Evolutionary conservation across 495 filamentous ascomycete species (phyloP).

Genomic region (Aspergillus haitiensis): DNA sequence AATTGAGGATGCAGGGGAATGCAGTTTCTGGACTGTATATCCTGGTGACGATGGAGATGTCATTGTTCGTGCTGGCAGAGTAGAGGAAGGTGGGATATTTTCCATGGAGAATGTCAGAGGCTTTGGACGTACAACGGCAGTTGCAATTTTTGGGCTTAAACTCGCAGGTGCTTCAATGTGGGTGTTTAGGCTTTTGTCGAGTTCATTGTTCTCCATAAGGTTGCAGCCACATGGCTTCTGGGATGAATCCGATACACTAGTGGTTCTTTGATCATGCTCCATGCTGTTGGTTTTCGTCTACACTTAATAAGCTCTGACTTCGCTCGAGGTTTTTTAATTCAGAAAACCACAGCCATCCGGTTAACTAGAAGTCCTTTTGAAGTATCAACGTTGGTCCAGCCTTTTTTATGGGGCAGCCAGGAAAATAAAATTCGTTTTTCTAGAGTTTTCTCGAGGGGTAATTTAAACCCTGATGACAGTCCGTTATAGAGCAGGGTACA

Average conservation of each 20-base stretch:
- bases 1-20: constrained; percentile 14
- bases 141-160: background rate
- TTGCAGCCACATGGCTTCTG: background rate
- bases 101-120: constrained; percentile 7
- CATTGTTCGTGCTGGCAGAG: background rate
- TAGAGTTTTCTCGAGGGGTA: background rate
- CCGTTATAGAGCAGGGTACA: background rate
- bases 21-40: background rate
- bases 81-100: constrained; percentile 1
- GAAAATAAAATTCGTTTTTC: background rate
- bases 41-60: constrained; percentile 9
- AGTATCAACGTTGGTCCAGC: too few species aligned
- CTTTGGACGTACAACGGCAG: constrained; percentile 6
- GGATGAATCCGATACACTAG: background rate
- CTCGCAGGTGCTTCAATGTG: background rate
- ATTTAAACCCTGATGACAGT: too few species aligned
- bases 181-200: background rate
- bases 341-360: background rate
- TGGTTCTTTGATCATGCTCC: background rate
- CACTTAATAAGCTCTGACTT: background rate
- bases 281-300: background rate
- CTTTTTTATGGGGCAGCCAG: background rate
- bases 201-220: background rate
- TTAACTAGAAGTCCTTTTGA: too few species aligned
- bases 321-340: background rate